These are phyloP conservation scores for Penicillium sp. DNA, from an alignment of 2,329 filamentous ascomycete genomes.

Conservation along the genomic window DNA sequence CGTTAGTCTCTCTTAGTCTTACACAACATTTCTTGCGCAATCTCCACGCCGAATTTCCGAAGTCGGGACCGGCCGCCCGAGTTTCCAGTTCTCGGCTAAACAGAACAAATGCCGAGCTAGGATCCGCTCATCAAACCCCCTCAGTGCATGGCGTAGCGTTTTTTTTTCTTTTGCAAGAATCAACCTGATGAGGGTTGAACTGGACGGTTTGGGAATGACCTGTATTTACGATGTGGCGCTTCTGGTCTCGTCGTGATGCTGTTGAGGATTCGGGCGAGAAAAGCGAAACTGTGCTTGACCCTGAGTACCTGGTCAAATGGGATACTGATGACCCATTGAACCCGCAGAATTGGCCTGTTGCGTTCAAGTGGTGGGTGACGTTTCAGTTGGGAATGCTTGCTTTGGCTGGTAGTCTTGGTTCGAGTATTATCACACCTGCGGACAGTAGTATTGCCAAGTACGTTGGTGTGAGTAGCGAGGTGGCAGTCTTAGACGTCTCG, in stretches of 20 bases:
- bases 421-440: slow-evolving; percentile 56
- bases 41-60: slow-evolving; percentile 3
- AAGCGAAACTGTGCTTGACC: slow-evolving; percentile 5
- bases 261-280: not conserved
- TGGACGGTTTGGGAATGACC: not conserved
- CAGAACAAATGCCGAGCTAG: not conserved
- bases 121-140: not conserved
- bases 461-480: slow-evolving; percentile 48
- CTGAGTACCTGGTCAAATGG: slow-evolving; percentile 20
- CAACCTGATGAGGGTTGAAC: not conserved
- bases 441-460: slow-evolving; percentile 49
- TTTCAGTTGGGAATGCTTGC: slow-evolving; percentile 56
- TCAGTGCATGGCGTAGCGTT: not conserved
- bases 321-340: slow-evolving; percentile 36
- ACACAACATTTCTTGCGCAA: not conserved
- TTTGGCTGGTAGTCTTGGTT: slow-evolving; percentile 54
- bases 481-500: slow-evolving; percentile 51
- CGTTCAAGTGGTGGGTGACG: slow-evolving; percentile 54
- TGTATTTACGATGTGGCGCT: not conserved
- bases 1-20: not conserved
- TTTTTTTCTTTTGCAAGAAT: not conserved
- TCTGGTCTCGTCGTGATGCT: not conserved
- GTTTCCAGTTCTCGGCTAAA: not conserved
- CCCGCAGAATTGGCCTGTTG: slow-evolving; percentile 52
- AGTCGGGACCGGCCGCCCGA: slow-evolving; percentile 2